phyloP scores from a whole-genome alignment of 306 rosid genomes.

The Casuarina cunninghamiana region DNA sequence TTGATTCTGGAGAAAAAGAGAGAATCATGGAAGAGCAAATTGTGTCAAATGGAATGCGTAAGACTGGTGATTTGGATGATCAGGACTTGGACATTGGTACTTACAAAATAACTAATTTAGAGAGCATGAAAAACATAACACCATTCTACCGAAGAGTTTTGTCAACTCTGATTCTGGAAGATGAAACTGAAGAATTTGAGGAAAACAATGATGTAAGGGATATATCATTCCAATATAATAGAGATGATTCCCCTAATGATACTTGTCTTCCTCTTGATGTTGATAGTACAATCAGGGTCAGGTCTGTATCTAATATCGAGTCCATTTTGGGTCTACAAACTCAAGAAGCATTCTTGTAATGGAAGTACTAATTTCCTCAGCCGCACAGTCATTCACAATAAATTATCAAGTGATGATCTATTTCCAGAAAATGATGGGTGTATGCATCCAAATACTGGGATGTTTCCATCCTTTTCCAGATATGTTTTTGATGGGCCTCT shows the following conservation, averaged over 20 bases:
- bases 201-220: conserved; percentile 40
- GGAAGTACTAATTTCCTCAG: conserved; percentile 39
- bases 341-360: conserved; percentile 44
- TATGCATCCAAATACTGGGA: conserved; percentile 33
- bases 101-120: conserved; percentile 42
- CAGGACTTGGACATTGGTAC: conserved; percentile 30
- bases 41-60: conserved; percentile 26
- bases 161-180: conserved; percentile 73
- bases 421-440: conserved; percentile 37
- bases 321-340: conserved; percentile 30
- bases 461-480: conserved; percentile 38
- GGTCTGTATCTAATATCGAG: conserved; percentile 30
- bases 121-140: conserved; percentile 37
- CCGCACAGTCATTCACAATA: conserved; percentile 35
- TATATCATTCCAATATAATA: conserved; percentile 34
- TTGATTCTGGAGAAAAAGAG: conserved; percentile 40
- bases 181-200: conserved; percentile 55
- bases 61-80: conserved; percentile 40
- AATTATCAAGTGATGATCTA: conserved; percentile 27
- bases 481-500: conserved; percentile 44
- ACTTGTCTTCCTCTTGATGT: conserved; percentile 32
- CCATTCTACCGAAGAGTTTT: conserved; percentile 79
- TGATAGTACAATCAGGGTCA: conserved; percentile 35
- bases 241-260: conserved; percentile 40
- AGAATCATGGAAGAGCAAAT: conserved; percentile 38